Base-by-base conservation (phyloP, 306 rosid species). In the Castanea crenata region DNA sequence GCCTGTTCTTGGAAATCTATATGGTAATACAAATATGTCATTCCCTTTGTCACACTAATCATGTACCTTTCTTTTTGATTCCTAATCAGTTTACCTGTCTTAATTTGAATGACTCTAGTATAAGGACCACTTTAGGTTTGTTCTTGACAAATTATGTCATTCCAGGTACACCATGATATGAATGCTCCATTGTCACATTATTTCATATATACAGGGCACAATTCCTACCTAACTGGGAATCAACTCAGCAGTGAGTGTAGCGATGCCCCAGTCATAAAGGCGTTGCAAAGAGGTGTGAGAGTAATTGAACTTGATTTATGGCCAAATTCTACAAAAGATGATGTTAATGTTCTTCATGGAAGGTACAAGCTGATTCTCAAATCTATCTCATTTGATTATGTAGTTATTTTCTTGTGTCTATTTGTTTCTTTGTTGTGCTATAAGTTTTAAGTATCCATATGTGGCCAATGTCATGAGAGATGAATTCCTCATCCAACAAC, bases 191-290 rank as follows among this genome's bases (percentile, higher is more conserved):
- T 92, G 67, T 92, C 99, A 77, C 97, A 94, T 86, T 94, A 94
- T 87, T 94, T 86, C 92, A 94, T 92, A 91, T 91, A 92, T 69
- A 94, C 99, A 79, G 99, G 99, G 76, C 99, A 94, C 87, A 94
- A 94, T 88, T 94, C 99, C 44, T 94, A 94, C 78, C 88, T 94
- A 2, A 92, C 97, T 55, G 99, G 99, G 82, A 94, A 94, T 90
- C 99, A 94, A 80, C 91, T 94, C 16, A 94, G 93, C 86, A 92
- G 99, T 69, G 95, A 91, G 64, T 92, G 95, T 52, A 94, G 99
- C 38, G 95, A 88, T 74, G 88, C 76, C 51, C 99, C 99, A 54
- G 90, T 94, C 73, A 92, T 91, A 71, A 90, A 84, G 86, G 88
- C 97, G 16, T 83, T 94, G 83, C 85, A 84, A 59, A 62, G 69